Conservation (phyloP, 345 rosid species). For the Lumnitzera racemosa region DNA sequence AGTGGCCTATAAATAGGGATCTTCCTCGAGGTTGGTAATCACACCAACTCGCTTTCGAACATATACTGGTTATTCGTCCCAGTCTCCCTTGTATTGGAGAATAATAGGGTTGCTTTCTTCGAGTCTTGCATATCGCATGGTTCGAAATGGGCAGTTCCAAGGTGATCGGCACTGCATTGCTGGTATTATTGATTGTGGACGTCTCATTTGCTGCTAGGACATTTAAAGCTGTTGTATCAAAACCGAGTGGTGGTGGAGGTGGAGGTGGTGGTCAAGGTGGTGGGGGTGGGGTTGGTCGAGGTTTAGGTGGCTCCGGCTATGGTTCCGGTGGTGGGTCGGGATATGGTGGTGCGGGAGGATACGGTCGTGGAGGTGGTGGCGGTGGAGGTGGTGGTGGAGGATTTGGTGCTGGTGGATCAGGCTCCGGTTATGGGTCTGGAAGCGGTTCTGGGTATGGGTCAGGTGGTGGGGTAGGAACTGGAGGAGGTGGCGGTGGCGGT, state of each 20-base stretch:
- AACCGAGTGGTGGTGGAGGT: constrained; percentile 26
- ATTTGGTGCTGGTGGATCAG: constrained; percentile 15
- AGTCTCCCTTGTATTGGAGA: too few relatives aligned
- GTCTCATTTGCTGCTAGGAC: constrained; percentile 14
- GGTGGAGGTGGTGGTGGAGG: constrained; percentile 13
- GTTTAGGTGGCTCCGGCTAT: constrained; percentile 18
- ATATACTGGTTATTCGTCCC: background rate
- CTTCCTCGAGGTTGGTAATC: background rate
- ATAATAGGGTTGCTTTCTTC: too few relatives aligned
- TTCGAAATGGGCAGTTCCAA: constrained; percentile 5
- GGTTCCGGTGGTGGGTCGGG: constrained; percentile 24
- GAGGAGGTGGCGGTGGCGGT: constrained; percentile 15
- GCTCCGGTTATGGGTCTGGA: constrained; percentile 23
- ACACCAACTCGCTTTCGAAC: background rate
- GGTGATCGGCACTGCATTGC: constrained; percentile 9
- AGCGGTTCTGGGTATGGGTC: constrained; percentile 27
- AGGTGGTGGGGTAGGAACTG: constrained; percentile 18
- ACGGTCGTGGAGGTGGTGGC: constrained; percentile 23
- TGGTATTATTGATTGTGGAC: constrained; percentile 13
- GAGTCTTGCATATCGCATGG: background rate
- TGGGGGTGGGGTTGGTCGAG: constrained; percentile 26
- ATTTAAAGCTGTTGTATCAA: background rate
- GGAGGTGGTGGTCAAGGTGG: constrained; percentile 29
- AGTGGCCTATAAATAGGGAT: constrained; percentile 5
- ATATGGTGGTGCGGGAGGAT: constrained; percentile 26